A percentile compares a stretch with the other conserved stretches of the same genome.
Conservation (phyloP, 257 asterid species). For the Capsicum pubescens region DNA sequence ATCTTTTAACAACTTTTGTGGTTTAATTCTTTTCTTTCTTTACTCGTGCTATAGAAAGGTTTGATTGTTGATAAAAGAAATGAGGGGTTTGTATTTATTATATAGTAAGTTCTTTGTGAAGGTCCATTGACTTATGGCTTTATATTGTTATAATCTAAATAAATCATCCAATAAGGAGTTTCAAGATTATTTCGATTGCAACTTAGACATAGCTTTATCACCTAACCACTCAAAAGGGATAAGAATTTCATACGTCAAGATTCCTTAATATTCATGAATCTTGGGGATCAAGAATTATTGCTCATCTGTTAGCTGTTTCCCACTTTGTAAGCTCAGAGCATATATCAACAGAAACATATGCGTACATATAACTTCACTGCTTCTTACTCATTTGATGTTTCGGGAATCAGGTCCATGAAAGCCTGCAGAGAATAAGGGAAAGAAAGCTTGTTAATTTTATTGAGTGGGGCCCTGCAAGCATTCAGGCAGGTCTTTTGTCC, state of each 20-base stretch:
- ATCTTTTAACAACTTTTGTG: neutral
- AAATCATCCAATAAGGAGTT: neutral
- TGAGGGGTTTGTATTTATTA: neutral
- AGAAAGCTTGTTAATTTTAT: constrained; percentile 96
- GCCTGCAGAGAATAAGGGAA: constrained; percentile 96
- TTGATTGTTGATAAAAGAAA: neutral
- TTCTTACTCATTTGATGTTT: constrained; percentile 35
- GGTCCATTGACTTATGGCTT: neutral
- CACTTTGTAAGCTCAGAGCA: neutral
- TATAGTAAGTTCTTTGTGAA: neutral
- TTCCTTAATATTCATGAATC: neutral
- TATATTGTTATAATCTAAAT: neutral
- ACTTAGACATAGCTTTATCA: constrained; percentile 20
- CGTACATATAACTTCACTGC: neutral
- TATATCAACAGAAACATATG: constrained; percentile 1
- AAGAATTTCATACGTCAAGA: neutral
- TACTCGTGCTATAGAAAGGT: neutral
- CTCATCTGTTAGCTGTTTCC: neutral
- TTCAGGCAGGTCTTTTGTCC: constrained; percentile 61
- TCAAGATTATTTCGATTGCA: neutral
- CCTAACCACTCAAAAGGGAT: neutral
- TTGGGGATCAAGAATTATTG: constrained; percentile 1
- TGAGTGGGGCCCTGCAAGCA: constrained; percentile 99
- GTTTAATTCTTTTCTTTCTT: neutral
- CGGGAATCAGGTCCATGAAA: constrained; percentile 86